phyloP scores from a whole-genome alignment of 83 land plant genomes.

The Picea engelmannii region DNA sequence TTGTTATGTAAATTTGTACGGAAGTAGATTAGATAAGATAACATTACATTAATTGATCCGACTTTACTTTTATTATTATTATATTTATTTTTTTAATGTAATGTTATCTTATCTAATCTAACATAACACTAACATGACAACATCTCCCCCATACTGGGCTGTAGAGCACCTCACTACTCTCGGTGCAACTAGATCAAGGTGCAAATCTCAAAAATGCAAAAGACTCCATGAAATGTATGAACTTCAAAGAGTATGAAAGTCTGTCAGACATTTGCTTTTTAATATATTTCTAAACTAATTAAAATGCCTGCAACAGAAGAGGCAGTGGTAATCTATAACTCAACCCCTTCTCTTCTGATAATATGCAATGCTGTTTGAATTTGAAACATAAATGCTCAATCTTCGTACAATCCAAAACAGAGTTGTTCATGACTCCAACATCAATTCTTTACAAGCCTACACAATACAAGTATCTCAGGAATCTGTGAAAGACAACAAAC shows the following conservation, averaged over 20 bases:
- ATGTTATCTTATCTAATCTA: no score
- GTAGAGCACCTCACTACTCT: no score
- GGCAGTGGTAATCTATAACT: not conserved
- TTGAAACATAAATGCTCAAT: not conserved
- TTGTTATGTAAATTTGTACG: no score
- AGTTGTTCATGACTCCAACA: not conserved
- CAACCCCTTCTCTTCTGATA: not conserved
- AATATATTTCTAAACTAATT: not conserved
- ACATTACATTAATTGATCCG: no score
- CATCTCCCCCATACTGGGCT: no score
- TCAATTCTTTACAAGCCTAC: not conserved
- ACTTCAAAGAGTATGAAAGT: not conserved
- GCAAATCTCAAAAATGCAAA: not conserved
- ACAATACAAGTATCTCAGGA: not conserved
- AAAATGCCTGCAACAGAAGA: not conserved
- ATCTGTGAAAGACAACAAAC: constrained; percentile 9
- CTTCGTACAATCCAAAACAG: not conserved
- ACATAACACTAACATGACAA: no score
- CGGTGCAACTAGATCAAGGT: not conserved
- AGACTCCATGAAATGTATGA: not conserved
- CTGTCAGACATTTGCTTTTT: not conserved
- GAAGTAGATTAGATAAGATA: no score
- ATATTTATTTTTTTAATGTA: no score
- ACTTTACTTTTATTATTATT: no score
- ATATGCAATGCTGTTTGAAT: not conserved